phyloP scores from a whole-genome alignment of 768 basidiomycete genomes.

The Leucocoprinus leucothites region DNA sequence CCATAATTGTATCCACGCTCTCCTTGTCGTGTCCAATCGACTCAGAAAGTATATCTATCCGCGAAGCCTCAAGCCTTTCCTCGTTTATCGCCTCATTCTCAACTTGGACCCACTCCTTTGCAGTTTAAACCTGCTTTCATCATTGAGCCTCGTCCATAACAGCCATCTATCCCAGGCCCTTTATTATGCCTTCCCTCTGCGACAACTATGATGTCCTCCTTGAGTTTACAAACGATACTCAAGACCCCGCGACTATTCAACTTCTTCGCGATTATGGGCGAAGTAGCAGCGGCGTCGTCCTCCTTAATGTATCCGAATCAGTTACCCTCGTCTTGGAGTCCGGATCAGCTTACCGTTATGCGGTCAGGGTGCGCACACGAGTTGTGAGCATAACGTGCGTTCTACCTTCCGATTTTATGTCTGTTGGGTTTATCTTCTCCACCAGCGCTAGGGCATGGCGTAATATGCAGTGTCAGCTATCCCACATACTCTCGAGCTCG shows the following conservation, averaged over 20 bases:
- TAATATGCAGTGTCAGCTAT: conserved; percentile 58
- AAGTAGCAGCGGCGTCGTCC: conserved; percentile 46
- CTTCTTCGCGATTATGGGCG: conserved; percentile 63
- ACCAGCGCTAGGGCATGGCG: conserved; percentile 64
- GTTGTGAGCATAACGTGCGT: conserved; percentile 71
- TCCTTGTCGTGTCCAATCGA: conserved; percentile 2
- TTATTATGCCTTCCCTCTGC: conserved; percentile 55
- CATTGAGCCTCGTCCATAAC: too few relatives aligned
- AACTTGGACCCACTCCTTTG: conserved; percentile 12
- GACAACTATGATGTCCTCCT: conserved; percentile 64
- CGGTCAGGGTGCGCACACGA: conserved; percentile 59
- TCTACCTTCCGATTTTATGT: neutral
- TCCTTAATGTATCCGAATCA: conserved; percentile 60
- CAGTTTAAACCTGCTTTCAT: conserved; percentile 15
- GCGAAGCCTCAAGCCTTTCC: conserved; percentile 1
- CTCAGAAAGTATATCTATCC: conserved; percentile 5
- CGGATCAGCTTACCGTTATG: conserved; percentile 66
- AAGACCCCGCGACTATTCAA: conserved; percentile 60
- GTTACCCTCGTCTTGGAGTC: conserved; percentile 69
- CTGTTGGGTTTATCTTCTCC: conserved; percentile 1
- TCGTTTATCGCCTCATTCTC: conserved; percentile 5
- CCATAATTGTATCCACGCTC: conserved; percentile 11
- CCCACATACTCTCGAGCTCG: conserved; percentile 50
- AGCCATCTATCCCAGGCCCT: too few relatives aligned
- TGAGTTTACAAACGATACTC: conserved; percentile 69